Conservation (phyloP, 305 asterid species). For the Fraxinus albicans region DNA sequence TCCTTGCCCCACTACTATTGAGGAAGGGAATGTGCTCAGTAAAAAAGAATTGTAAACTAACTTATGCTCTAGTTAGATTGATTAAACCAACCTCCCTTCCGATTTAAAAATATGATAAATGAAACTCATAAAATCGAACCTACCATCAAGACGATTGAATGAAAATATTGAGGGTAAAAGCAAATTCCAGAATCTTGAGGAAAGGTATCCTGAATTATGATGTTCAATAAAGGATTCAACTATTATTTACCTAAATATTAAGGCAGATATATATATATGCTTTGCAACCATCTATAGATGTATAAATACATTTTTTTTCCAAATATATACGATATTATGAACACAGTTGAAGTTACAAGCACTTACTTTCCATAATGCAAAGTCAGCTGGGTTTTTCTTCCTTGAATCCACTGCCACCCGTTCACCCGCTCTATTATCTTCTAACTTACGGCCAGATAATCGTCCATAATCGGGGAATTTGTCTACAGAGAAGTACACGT, state of each 20-base stretch:
- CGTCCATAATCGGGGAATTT: conserved; percentile 82
- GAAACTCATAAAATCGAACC: conserved; percentile 8
- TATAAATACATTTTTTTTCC: neutral
- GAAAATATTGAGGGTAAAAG: conserved; percentile 11
- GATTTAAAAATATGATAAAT: neutral
- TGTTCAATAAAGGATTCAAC: neutral
- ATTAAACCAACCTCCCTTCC: conserved; percentile 9
- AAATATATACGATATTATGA: neutral
- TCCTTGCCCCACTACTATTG: neutral
- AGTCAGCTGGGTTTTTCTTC: conserved; percentile 95
- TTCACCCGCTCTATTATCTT: conserved; percentile 96
- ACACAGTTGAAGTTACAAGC: conserved; percentile 12
- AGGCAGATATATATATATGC: conserved; percentile 12
- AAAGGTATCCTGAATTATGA: neutral
- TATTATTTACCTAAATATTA: conserved; percentile 11
- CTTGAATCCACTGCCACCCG: conserved; percentile 91
- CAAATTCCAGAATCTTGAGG: conserved; percentile 4
- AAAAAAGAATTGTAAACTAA: conserved; percentile 1
- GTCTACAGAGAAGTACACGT: conserved; percentile 92
- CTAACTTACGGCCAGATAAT: conserved; percentile 85
- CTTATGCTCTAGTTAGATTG: neutral
- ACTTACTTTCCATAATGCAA: conserved; percentile 96
- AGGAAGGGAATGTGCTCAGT: conserved; percentile 1
- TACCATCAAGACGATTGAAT: neutral
- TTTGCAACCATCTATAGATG: neutral